Conservation (phyloP, 2,329 filamentous ascomycete genomes). For the Penicillium sp. region DNA sequence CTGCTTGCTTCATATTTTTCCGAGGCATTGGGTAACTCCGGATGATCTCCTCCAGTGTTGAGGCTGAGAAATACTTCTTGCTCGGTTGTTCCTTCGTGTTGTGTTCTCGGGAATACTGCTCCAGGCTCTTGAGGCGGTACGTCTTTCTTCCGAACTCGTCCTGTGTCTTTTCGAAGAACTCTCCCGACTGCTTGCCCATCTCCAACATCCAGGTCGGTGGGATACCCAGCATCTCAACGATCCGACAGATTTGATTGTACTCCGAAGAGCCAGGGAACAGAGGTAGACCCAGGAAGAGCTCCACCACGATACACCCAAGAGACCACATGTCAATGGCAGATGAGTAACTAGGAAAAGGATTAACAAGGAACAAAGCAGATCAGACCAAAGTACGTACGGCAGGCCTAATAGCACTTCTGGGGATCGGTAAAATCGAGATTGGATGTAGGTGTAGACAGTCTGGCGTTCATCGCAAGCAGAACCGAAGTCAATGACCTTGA, state of each 20-base stretch:
- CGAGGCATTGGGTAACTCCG: slow-evolving; percentile 95
- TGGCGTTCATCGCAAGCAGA: slow-evolving; percentile 97
- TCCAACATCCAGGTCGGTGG: slow-evolving; percentile 99
- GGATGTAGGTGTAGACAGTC: slow-evolving; percentile 98
- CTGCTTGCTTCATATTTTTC: slow-evolving; percentile 97
- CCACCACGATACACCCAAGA: slow-evolving; percentile 92
- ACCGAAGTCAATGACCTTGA: slow-evolving; percentile 99
- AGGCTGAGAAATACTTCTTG: slow-evolving; percentile 98
- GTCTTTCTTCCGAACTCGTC: slow-evolving; percentile 89
- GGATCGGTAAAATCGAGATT: slow-evolving; percentile 94
- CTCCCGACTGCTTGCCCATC: slow-evolving; percentile 92
- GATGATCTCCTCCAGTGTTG: slow-evolving; percentile 89
- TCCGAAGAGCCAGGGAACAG: slow-evolving; percentile 95
- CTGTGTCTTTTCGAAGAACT: slow-evolving; percentile 88
- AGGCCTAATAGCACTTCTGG: slow-evolving; percentile 91
- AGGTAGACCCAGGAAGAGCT: slow-evolving; percentile 87
- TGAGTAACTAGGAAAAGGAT: slow-evolving; percentile 56
- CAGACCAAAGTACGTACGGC: slow-evolving; percentile 45
- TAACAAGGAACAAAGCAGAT: slow-evolving; percentile 6
- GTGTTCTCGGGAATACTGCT: slow-evolving; percentile 92
- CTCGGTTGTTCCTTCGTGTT: slow-evolving; percentile 96
- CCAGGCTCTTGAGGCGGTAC: slow-evolving; percentile 91
- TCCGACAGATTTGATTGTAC: slow-evolving; percentile 95
- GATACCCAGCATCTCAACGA: slow-evolving; percentile 94
- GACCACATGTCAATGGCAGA: slow-evolving; percentile 99